A percentile compares a stretch with the other conserved stretches of the same genome.
These are phyloP conservation scores for Diospyros lotus DNA, from an alignment of 148 eudicot genomes.

Conservation along the genomic window DNA sequence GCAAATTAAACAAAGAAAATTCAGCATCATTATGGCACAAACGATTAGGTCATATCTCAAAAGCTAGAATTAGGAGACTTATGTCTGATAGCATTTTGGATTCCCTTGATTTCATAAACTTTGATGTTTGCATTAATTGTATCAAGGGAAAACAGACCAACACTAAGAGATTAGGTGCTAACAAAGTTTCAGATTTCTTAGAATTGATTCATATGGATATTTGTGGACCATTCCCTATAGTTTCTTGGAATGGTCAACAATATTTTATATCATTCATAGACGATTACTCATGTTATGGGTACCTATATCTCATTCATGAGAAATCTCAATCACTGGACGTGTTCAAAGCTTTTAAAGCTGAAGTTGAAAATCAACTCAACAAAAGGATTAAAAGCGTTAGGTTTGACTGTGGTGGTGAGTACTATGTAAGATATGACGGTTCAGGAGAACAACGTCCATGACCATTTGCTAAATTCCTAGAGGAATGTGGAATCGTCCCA, in stretches of 20 bases:
- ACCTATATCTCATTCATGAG: neutral
- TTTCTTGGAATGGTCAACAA: neutral
- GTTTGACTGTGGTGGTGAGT: neutral
- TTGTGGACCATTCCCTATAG: neutral
- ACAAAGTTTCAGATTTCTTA: neutral
- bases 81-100: neutral
- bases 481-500: constrained; percentile 7
- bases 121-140: neutral
- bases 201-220: neutral
- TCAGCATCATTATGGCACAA: neutral
- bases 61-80: neutral
- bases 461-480: neutral
- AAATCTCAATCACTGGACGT: neutral
- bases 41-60: neutral
- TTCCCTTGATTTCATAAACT: neutral
- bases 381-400: neutral
- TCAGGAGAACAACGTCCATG: constrained; percentile 1
- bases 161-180: neutral
- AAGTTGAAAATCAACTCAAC: neutral
- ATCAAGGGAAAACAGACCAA: neutral
- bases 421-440: neutral
- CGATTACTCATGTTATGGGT: neutral
- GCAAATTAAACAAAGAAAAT: neutral
- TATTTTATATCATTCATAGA: constrained; percentile 1
- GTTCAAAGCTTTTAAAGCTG: neutral